phyloP scores from a whole-genome alignment of 805 yeast species.

The Sugiyamaella valdiviana region DNA sequence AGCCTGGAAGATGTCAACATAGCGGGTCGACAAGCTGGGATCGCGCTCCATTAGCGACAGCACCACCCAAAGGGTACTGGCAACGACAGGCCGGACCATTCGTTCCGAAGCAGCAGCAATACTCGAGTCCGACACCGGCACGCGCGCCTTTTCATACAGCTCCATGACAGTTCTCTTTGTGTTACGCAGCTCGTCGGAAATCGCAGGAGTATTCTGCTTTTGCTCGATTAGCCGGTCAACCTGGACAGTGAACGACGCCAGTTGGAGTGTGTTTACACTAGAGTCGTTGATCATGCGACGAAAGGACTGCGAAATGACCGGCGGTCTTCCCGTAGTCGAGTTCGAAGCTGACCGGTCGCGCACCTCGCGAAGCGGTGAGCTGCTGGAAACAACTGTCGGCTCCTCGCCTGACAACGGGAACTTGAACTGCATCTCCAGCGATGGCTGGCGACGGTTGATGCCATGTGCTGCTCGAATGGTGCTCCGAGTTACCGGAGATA shows the following conservation, averaged over 20 bases:
- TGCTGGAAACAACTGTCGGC: background rate
- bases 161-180: conserved; percentile 8
- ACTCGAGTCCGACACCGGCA: background rate
- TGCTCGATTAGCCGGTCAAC: conserved; percentile 23
- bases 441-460: conserved; percentile 1
- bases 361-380: background rate
- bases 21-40: background rate
- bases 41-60: conserved; percentile 7
- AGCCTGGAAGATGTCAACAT: conserved; percentile 4
- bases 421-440: conserved; percentile 6
- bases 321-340: background rate
- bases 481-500: background rate
- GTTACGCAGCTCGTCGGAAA: conserved; percentile 1
- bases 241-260: conserved; percentile 29
- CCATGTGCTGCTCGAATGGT: background rate
- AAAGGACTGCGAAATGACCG: conserved; percentile 4
- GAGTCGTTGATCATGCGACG: conserved; percentile 21
- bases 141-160: conserved; percentile 14
- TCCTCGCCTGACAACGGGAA: conserved; percentile 1
- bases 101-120: conserved; percentile 4
- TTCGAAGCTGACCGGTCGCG: background rate
- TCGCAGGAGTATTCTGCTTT: background rate
- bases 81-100: conserved; percentile 5
- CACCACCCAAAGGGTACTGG: conserved; percentile 14
- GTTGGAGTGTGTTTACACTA: conserved; percentile 27